phyloP scores from a whole-genome alignment of 2,329 filamentous ascomycete species.

The Phyllosticta paracitricarpa region DNA sequence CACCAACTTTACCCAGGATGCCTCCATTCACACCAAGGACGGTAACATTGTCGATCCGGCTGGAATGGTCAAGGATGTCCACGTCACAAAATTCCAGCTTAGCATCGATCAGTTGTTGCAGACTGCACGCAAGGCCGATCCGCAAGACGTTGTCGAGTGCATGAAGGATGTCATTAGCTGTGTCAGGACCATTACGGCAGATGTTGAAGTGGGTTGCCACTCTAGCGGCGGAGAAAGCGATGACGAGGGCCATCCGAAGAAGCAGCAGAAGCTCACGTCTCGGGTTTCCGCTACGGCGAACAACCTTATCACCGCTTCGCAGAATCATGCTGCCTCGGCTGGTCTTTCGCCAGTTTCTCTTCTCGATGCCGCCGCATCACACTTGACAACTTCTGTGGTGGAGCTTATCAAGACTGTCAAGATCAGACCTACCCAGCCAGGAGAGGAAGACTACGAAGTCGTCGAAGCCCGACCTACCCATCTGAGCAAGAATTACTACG shows the following conservation, averaged over 20 bases:
- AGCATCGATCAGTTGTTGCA: slow-evolving; percentile 84
- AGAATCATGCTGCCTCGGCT: slow-evolving; percentile 74
- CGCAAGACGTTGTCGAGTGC: slow-evolving; percentile 65
- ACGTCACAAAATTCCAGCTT: slow-evolving; percentile 92
- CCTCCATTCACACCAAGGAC: slow-evolving; percentile 56
- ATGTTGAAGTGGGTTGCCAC: slow-evolving; percentile 43
- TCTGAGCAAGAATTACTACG: slow-evolving; percentile 2
- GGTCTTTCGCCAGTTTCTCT: slow-evolving; percentile 89
- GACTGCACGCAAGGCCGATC: slow-evolving; percentile 61
- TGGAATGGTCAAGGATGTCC: slow-evolving; percentile 79
- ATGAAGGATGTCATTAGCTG: slow-evolving; percentile 80
- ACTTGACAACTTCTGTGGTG: slow-evolving; percentile 76
- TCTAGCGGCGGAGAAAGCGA: slow-evolving; percentile 36
- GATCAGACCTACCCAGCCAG: slow-evolving; percentile 63
- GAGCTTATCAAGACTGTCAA: slow-evolving; percentile 78
- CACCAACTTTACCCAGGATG: slow-evolving; percentile 50
- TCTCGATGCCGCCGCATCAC: slow-evolving; percentile 84
- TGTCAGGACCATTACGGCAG: slow-evolving; percentile 75
- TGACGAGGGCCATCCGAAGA: slow-evolving; percentile 29
- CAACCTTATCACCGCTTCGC: slow-evolving; percentile 87
- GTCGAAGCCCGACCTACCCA: neutral
- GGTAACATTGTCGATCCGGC: slow-evolving; percentile 55
- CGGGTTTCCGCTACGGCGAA: slow-evolving; percentile 90
- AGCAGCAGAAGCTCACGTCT: slow-evolving; percentile 62
- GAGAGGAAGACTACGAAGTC: slow-evolving; percentile 63